Base-by-base conservation (phyloP, 2,329 filamentous ascomycete genomes). In the Ophiostoma novo-ulmi region DNA sequence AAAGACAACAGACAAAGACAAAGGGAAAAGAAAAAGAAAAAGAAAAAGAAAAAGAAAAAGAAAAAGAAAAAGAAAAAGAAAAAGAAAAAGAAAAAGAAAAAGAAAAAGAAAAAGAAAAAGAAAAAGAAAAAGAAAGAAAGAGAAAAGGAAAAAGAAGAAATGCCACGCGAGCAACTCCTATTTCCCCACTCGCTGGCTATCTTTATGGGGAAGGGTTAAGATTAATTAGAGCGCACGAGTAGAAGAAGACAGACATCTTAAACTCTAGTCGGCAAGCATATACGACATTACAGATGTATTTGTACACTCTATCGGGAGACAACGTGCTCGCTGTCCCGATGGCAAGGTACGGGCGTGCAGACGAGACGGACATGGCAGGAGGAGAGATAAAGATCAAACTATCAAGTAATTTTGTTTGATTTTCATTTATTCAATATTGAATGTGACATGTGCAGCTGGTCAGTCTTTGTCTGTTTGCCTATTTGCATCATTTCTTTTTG, bases 91-190 rank as follows among this genome's bases (percentile, higher is more conserved):
- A 1, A 39, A 20, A 5, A 61, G 14, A 35, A 14, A 31, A 6
- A 7, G 5, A n/a, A 64, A 11, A 14, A 14, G 11, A 64, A 35
- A 64, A 26, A 55, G 20, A 38, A 48, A 48, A 44, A 31, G 31
- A 31, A 31, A 39, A 10, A 64, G 48, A 39, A 38, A 8, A 41
- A 63, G 22, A 35, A 14, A 67, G 10, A 35, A 17, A 6, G 36
- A 41, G 11, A 36, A 20, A 38, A 22, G 22, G 17, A 14, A 26
- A 58, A 26, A 58, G 5, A 11, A 58, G 22, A 58, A 58, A 64
- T 58, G 52, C 52, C 52, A 36, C 31, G 35, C 63, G 52, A 67
- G 31, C n/a, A 39, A 70, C 35, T 58, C 52, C 52, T 58, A 58
- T 67, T 10, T 64, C 61, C 35, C 31, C 61, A n/a, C 31, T 20